Evolutionary conservation across 768 basidiomycete genomes (phyloP).

Genomic region (Hortiboletus flavorubellus): DNA sequence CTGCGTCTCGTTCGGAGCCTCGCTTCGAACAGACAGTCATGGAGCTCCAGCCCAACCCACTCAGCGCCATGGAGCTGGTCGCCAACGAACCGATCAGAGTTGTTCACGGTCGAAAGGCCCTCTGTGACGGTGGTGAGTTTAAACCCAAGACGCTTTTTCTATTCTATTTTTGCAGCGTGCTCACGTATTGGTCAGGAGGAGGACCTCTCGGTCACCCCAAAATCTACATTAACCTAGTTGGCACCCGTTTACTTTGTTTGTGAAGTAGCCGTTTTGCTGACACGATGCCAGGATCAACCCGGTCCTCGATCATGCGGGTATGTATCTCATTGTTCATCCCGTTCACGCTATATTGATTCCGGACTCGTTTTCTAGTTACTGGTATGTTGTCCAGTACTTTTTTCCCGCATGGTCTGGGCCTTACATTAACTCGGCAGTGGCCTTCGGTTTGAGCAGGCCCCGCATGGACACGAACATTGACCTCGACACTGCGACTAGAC

Average conservation of each 20-base stretch:
- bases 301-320: slow-evolving; percentile 89
- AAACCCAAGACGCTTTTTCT: neutral
- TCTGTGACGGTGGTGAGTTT: slow-evolving; percentile 91
- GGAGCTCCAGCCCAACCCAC: slow-evolving; percentile 83
- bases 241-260: slow-evolving; percentile 26
- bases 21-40: slow-evolving; percentile 92
- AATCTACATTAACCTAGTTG: slow-evolving; percentile 91
- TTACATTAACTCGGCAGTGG: slow-evolving; percentile 50
- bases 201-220: slow-evolving; percentile 96
- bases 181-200: slow-evolving; percentile 55
- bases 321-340: slow-evolving; percentile 32
- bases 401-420: neutral
- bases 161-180: slow-evolving; percentile 2
- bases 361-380: slow-evolving; percentile 40
- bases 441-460: slow-evolving; percentile 83
- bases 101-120: slow-evolving; percentile 78
- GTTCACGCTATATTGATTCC: slow-evolving; percentile 5
- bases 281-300: slow-evolving; percentile 67
- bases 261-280: slow-evolving; percentile 2
- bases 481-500: neutral
- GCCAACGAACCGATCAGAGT: slow-evolving; percentile 80
- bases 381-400: slow-evolving; percentile 34
- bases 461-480: slow-evolving; percentile 53
- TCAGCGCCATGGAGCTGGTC: slow-evolving; percentile 90
- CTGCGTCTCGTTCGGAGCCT: slow-evolving; percentile 55